These are phyloP conservation scores for Vanderwaltozyma yarrowii DNA, from an alignment of 805 yeast genomes.

Conservation along the genomic window DNA sequence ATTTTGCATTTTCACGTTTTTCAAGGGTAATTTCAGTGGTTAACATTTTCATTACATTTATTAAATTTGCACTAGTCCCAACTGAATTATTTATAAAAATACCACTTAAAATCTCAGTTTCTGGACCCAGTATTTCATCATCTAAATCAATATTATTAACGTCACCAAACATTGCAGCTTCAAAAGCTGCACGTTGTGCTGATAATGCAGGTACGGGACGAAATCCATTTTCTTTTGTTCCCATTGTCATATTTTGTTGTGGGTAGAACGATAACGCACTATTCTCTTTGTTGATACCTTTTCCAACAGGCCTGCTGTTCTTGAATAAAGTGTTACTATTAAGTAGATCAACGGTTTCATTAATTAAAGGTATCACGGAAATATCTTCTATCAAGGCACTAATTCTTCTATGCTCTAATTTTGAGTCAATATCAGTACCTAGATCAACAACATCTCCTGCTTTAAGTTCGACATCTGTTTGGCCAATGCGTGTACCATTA, in stretches of 20 bases:
- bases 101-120: conserved; percentile 37
- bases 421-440: conserved; percentile 69
- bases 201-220: background rate
- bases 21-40: conserved; percentile 43
- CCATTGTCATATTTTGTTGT: background rate
- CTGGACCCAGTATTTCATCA: conserved; percentile 35
- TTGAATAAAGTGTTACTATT: conserved; percentile 1
- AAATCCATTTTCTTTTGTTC: background rate
- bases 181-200: conserved; percentile 29
- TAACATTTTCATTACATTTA: conserved; percentile 41
- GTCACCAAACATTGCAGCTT: conserved; percentile 49
- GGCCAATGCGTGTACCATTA: conserved; percentile 54
- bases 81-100: conserved; percentile 45
- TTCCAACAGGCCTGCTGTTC: background rate
- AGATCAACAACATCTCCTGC: conserved; percentile 69
- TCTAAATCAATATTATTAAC: conserved; percentile 35
- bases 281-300: too few relatives aligned
- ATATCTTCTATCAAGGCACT: conserved; percentile 71
- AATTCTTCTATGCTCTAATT: conserved; percentile 64
- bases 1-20: conserved; percentile 44
- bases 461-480: conserved; percentile 44
- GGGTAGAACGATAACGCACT: background rate
- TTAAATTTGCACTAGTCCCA: conserved; percentile 42
- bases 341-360: conserved; percentile 2
- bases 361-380: conserved; percentile 32